Base-by-base conservation (phyloP, 1,284 basidiomycete species). In the Apiotrichum siamense region DNA sequence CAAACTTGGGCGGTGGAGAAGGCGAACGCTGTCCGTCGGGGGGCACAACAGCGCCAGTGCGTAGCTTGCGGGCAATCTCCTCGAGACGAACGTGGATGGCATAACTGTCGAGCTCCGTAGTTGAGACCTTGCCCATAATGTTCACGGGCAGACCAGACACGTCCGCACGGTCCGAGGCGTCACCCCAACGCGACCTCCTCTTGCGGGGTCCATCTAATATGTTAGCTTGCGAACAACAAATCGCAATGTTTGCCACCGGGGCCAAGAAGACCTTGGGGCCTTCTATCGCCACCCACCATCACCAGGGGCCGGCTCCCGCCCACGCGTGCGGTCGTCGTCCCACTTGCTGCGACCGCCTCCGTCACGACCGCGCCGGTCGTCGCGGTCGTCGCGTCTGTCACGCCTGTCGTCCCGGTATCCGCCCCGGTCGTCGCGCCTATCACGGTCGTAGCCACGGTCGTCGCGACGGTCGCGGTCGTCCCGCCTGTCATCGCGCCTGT, bases 1-100 rank as follows among this genome's bases (percentile, higher is more conserved):
- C 96, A 70, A 98, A 98, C 2, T 90, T 93, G 15, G 96, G 96
- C 11, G 94, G 91, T 35, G 96, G 96, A 25, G 96, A 99, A 15
- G 90, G 86, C 0, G 92, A 96, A 52, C 91, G 81, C 78, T 97
- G 92, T 55, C 87, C 82, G 62, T 98, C 94, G 31, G 96, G 91
- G 37, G 96, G 96, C 46, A 98, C 83, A 60, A 92, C 92, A 66
- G 97, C 91, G 60, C 96, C 97, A 50, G 91, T 78, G 47, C 90
- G 80, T 25, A 99, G 79, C 76, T 97, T 97, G 64, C 88, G 83
- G 63, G 92, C 91, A 69, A 99, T 97, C 77, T 99, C 96, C 74
- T 98, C 96, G 49, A 99, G 78, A 51, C 96, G 82, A 44, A 97
- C 79, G 66, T 93, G 89, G 54, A 91, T 93, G 44, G 90, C 88